Base-by-base conservation (phyloP, 2,329 filamentous ascomycete species). In the Fusarium musae region DNA sequence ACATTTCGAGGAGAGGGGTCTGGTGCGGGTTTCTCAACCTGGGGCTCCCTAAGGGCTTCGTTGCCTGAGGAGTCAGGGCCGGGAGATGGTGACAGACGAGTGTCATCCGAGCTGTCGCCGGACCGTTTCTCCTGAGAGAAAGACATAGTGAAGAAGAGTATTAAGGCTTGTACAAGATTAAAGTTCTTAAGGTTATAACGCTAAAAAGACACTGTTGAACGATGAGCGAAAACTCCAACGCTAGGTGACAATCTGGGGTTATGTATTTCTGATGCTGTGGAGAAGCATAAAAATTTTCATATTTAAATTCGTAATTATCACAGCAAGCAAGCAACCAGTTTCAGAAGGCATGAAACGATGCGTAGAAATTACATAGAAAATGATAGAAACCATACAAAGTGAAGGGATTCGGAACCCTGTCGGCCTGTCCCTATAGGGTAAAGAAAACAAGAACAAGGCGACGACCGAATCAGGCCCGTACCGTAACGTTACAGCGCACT, bases 191-290 rank as follows among this genome's bases (percentile, higher is more conserved):
- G 9, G 30, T n/a, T 19, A 3, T 16, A 23, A 30, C 10, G 23
- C 42, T 49, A 15, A 3, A 3, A 4, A 12, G 19, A 23, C 11
- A 23, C 2, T 19, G 3, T 2, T 47, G 11, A 28, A 9, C 0
- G 5, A 9, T 4, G 11, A 8, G 6, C 21, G 1, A 1, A 6
- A 9, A 4, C 1, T 2, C 3, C 1, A n/a, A 5, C 21, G 0
- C 4, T 11, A n/a, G 17, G 26, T 0, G 9, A 9, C 2, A 13
- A 16, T 16, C 19, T 26, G 30, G 17, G 15, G 7, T 34, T 57
- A 57, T 23, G 19, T 43, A 26, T n/a, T 30, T 21, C 36, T 44
- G 5, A 17, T 1, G 21, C 17, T 43, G 37, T 57, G 23, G 47
- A 9, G 47, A 50, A 50, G 21, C 7, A 9, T 21, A 28, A 57